These are phyloP conservation scores for Penicillium sp. DNA, from an alignment of 2,329 filamentous ascomycete species.

Conservation along the genomic window DNA sequence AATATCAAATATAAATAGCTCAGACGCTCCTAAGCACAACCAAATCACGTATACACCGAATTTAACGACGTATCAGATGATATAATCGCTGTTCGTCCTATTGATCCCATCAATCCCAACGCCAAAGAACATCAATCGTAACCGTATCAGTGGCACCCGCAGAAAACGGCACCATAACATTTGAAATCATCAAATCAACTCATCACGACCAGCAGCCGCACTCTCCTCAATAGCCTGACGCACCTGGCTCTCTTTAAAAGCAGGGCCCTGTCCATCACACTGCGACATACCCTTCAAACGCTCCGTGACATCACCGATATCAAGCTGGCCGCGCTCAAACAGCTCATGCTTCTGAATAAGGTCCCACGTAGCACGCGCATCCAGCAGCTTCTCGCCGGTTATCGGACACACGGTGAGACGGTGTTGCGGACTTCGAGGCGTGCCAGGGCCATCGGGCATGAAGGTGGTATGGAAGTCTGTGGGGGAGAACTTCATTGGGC, in stretches of 20 bases:
- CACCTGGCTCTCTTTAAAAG: constrained; percentile 71
- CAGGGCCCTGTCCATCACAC: constrained; percentile 80
- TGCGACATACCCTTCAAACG: constrained; percentile 63
- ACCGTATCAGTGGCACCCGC: neutral
- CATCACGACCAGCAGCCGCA: constrained; percentile 66
- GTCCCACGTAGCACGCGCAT: constrained; percentile 78
- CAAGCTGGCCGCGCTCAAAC: constrained; percentile 67
- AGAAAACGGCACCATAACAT: neutral
- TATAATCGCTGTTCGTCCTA: neutral
- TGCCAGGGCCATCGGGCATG: constrained; percentile 39
- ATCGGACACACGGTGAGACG: constrained; percentile 58
- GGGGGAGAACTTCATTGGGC: constrained; percentile 62
- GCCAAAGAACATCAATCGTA: constrained; percentile 7
- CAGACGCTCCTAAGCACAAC: neutral
- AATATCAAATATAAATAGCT: neutral
- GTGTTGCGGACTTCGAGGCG: constrained; percentile 42
- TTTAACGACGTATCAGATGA: neutral
- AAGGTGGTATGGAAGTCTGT: constrained; percentile 62
- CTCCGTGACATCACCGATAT: constrained; percentile 73
- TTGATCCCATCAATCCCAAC: neutral
- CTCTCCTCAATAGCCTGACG: constrained; percentile 67
- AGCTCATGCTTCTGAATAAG: constrained; percentile 72
- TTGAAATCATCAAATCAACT: constrained; percentile 51
- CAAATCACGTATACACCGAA: neutral
- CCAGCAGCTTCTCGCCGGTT: constrained; percentile 60